Conservation (phyloP, 805 yeast genomes). For the Lipomyces japonicus region DNA sequence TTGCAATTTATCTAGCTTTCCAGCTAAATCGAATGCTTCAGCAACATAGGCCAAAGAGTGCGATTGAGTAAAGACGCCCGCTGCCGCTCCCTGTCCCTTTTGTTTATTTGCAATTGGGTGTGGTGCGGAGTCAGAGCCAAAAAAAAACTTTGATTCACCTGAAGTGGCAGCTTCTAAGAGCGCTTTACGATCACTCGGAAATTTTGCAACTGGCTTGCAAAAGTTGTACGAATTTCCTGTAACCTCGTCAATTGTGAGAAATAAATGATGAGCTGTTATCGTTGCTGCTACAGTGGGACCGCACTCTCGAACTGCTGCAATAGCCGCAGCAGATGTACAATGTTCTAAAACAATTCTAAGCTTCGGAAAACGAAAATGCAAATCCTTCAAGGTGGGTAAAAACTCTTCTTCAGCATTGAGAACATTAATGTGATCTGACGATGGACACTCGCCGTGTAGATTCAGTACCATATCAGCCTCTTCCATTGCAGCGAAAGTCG, state of each 20-base stretch:
- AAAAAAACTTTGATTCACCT: slow-evolving; percentile 88
- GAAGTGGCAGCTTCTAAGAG: slow-evolving; percentile 83
- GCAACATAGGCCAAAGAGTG: slow-evolving; percentile 80
- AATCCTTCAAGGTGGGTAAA: slow-evolving; percentile 76
- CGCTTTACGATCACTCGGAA: slow-evolving; percentile 79
- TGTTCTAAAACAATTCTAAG: slow-evolving; percentile 87
- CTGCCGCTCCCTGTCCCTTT: slow-evolving; percentile 79
- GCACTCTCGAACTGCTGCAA: slow-evolving; percentile 68
- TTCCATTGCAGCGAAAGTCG: slow-evolving; percentile 86
- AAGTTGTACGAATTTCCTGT: slow-evolving; percentile 93
- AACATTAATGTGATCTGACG: slow-evolving; percentile 72
- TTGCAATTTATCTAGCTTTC: slow-evolving; percentile 61
- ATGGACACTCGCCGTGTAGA: slow-evolving; percentile 94
- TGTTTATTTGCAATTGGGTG: slow-evolving; percentile 81
- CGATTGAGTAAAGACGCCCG: slow-evolving; percentile 95
- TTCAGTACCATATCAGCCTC: slow-evolving; percentile 72
- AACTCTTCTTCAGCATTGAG: slow-evolving; percentile 91
- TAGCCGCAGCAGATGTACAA: slow-evolving; percentile 88
- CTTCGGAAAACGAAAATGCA: slow-evolving; percentile 79
- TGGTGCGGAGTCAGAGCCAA: slow-evolving; percentile 98
- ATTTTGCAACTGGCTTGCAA: slow-evolving; percentile 97
- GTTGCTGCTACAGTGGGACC: slow-evolving; percentile 83
- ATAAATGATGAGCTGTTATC: slow-evolving; percentile 93
- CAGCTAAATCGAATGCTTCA: slow-evolving; percentile 68
- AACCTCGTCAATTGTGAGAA: slow-evolving; percentile 87